Conservation (phyloP, 2,329 filamentous ascomycete genomes). For the Verruconis gallopava region DNA sequence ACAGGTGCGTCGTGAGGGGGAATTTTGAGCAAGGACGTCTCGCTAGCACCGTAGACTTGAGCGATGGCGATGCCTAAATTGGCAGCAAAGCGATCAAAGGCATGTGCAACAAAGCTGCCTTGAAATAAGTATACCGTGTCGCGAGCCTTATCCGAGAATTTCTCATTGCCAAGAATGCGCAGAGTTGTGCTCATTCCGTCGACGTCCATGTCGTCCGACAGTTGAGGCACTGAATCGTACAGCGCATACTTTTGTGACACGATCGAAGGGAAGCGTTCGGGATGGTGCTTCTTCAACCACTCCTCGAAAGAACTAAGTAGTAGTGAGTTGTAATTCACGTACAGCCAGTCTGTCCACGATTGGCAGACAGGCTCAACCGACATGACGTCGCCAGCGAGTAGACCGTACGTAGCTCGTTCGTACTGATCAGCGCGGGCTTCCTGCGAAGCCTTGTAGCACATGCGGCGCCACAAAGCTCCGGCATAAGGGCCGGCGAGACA, state of each 20-base stretch:
- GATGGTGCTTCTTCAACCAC: slow-evolving; percentile 47
- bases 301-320: slow-evolving; percentile 67
- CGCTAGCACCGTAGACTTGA: slow-evolving; percentile 18
- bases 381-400: slow-evolving; percentile 72
- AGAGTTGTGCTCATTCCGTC: slow-evolving; percentile 25
- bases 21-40: slow-evolving; percentile 13
- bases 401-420: slow-evolving; percentile 79
- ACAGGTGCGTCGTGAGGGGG: not conserved
- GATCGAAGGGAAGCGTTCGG: slow-evolving; percentile 40
- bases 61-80: slow-evolving; percentile 32
- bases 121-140: slow-evolving; percentile 64
- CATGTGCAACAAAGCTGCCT: slow-evolving; percentile 57
- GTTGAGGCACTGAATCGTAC: slow-evolving; percentile 41
- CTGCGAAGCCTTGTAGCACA: slow-evolving; percentile 58
- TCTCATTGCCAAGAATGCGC: slow-evolving; percentile 42
- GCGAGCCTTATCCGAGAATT: slow-evolving; percentile 45
- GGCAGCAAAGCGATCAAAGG: slow-evolving; percentile 31
- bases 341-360: slow-evolving; percentile 77
- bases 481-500: slow-evolving; percentile 26
- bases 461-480: slow-evolving; percentile 56
- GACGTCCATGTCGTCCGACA: slow-evolving; percentile 3
- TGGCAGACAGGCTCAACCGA: slow-evolving; percentile 66
- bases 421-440: slow-evolving; percentile 60
- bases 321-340: slow-evolving; percentile 77
- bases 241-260: slow-evolving; percentile 46